phyloP scores from a whole-genome alignment of 352 stramenopile species.

The Pythium myriotylum region DNA sequence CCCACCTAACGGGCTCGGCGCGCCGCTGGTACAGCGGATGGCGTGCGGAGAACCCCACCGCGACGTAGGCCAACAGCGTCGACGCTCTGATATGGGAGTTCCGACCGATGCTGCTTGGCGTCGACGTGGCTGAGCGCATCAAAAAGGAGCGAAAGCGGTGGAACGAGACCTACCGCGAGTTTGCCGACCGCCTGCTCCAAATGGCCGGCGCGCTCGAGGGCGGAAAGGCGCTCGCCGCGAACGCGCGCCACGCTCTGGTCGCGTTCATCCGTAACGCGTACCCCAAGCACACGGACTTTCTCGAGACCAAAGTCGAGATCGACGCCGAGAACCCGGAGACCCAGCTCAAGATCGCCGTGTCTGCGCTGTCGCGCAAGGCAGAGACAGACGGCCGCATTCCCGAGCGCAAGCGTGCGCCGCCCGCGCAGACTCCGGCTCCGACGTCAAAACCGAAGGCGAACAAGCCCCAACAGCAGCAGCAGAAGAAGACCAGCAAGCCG shows the following conservation, averaged over 20 bases:
- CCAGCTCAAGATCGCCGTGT: background rate
- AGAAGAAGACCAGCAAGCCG: too few relatives aligned
- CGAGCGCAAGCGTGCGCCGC: too few relatives aligned
- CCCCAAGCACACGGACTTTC: conserved; percentile 6
- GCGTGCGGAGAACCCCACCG: background rate
- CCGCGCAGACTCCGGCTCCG: too few relatives aligned
- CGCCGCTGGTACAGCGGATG: conserved; percentile 1
- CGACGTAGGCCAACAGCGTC: background rate
- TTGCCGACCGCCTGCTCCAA: conserved; percentile 6
- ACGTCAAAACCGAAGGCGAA: too few relatives aligned
- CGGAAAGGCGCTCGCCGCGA: conserved; percentile 1
- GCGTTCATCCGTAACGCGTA: conserved; percentile 7
- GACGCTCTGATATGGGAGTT: background rate
- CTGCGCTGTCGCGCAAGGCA: background rate
- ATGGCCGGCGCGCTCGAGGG: conserved; percentile 14
- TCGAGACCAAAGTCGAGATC: conserved; percentile 9
- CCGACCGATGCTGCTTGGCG: background rate
- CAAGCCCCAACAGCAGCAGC: too few relatives aligned
- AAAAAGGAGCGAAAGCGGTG: conserved; percentile 7
- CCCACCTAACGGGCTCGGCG: background rate
- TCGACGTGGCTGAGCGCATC: conserved; percentile 4
- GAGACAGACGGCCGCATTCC: conserved; percentile 12
- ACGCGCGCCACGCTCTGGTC: conserved; percentile 3
- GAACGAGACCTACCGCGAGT: conserved; percentile 18
- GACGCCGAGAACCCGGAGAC: background rate